Base-by-base conservation (phyloP, 441 rosid species). In the Erodium moschatum region DNA sequence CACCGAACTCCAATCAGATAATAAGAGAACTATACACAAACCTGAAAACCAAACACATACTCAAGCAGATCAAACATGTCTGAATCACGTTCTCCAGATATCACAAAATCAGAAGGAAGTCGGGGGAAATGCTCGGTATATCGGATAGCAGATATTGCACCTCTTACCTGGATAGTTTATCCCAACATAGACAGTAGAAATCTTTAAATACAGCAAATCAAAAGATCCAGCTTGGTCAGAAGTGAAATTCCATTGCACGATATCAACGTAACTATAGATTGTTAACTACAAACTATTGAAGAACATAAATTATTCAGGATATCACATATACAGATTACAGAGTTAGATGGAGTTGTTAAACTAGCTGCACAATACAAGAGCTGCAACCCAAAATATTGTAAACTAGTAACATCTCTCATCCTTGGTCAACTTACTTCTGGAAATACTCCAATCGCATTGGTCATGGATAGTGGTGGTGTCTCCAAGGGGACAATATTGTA, bases 11-110 rank as follows among this genome's bases (percentile, higher is more conserved):
- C 66, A 40, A 33, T 18, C 16, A 44, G 61, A 67, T 16, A 42
- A 38, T 19, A 15, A 46, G 8, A 64, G 8, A 1, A 70, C 67
- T 19, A 67, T 38, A 58, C 62, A 76, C 82, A 70, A 76, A 95
- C 99, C 98, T 95, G 99, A 84, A 95, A 95, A 72, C 98, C 98
- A 82, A 95, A 92, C 27, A 83, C 90, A 82, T 79, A 89, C 72
- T 89, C 92, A 77, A 95, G 72, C 70, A 90, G 89, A 83, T 95
- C 99, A 85, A 95, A 95, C 85, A 95, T 80, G 82, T 95, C 99
- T 67, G 93, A 83, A 58, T 81, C 82, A 60, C 97, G 92, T 73
- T 90, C 92, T 76, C 96, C 93, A 19, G 89, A 81, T 70, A 92
- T 80, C 78, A 82, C 85, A 73, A 86, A 81, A 75, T 78, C 77